phyloP scores from a whole-genome alignment of 164 flowering plant species.

The Stephania cephalantha region DNA sequence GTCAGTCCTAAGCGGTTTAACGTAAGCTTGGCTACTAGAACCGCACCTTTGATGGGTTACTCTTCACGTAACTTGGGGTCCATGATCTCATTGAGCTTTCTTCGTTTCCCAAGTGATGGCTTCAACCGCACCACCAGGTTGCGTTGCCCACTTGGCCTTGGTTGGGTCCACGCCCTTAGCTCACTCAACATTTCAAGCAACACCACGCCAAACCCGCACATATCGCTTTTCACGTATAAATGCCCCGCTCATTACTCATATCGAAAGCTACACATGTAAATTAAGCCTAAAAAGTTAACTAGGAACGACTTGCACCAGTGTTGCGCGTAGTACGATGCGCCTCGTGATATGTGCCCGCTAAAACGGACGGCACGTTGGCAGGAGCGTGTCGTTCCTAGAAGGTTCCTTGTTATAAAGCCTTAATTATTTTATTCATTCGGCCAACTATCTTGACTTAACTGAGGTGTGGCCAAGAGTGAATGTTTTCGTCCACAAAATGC shows the following conservation, averaged over 20 bases:
- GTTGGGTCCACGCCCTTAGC: slow-evolving; percentile 57
- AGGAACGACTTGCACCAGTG: too few species aligned
- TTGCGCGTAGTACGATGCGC: too few species aligned
- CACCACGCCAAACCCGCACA: slow-evolving; percentile 84
- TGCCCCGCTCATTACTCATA: slow-evolving; percentile 66
- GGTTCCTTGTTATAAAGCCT: too few species aligned
- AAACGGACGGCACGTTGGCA: too few species aligned
- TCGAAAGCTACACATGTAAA: too few species aligned
- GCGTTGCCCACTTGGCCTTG: slow-evolving; percentile 58
- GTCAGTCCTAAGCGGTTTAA: slow-evolving; percentile 52
- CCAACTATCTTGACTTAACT: neutral
- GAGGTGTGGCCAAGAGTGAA: too few species aligned
- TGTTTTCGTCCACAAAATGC: too few species aligned
- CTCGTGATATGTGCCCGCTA: too few species aligned
- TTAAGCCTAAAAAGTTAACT: too few species aligned
- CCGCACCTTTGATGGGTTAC: slow-evolving; percentile 51
- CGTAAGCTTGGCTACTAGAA: slow-evolving; percentile 51
- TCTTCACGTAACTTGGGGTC: slow-evolving; percentile 54
- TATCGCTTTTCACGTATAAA: slow-evolving; percentile 82
- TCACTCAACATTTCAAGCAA: slow-evolving; percentile 73
- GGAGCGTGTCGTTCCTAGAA: too few species aligned
- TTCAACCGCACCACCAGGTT: slow-evolving; percentile 71
- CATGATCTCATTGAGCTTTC: slow-evolving; percentile 48
- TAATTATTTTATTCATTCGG: too few species aligned
- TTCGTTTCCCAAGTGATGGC: slow-evolving; percentile 42